Percentiles rank a stretch among this genome's conserved stretches.
phyloP scores from a whole-genome alignment of 208 protist genomes.

The Trypanosoma brucei region DNA sequence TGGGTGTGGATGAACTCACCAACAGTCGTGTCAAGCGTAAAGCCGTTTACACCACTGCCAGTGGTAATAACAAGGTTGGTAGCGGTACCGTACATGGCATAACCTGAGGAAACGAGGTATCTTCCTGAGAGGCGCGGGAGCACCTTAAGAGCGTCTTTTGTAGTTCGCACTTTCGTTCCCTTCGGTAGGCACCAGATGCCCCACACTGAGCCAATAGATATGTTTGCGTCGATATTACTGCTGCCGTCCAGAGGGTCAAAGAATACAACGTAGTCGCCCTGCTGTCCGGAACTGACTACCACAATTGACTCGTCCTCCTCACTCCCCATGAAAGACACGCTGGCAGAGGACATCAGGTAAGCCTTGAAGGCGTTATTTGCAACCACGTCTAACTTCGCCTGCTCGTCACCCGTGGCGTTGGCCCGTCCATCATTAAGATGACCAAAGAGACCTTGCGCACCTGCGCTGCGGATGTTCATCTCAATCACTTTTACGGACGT shows the following conservation, averaged over 20 bases:
- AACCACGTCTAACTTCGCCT: constrained; percentile 86
- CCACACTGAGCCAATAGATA: constrained; percentile 94
- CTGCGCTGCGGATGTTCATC: constrained; percentile 79
- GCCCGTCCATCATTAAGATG: constrained; percentile 39
- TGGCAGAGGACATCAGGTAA: constrained; percentile 70
- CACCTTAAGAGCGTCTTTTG: constrained; percentile 73
- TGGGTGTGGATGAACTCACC: constrained; percentile 98
- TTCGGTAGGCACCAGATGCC: constrained; percentile 80
- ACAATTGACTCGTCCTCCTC: constrained; percentile 84
- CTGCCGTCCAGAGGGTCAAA: constrained; percentile 96
- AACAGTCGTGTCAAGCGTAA: constrained; percentile 93
- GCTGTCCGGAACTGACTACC: constrained; percentile 45
- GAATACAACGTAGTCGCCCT: constrained; percentile 90
- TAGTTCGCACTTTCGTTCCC: constrained; percentile 68
- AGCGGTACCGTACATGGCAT: constrained; percentile 94
- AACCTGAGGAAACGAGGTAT: constrained; percentile 85
- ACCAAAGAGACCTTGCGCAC: constrained; percentile 81
- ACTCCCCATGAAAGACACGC: constrained; percentile 67
- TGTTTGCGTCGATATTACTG: constrained; percentile 96
- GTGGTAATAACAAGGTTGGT: constrained; percentile 92
- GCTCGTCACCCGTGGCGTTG: constrained; percentile 80
- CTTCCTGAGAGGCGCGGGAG: constrained; percentile 57
- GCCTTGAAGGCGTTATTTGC: constrained; percentile 86
- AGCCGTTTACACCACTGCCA: constrained; percentile 90
- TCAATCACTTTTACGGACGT: constrained; percentile 86